phyloP scores from a whole-genome alignment of 2,329 filamentous ascomycete species.

The Monilinia vaccinii-corymbosi region DNA sequence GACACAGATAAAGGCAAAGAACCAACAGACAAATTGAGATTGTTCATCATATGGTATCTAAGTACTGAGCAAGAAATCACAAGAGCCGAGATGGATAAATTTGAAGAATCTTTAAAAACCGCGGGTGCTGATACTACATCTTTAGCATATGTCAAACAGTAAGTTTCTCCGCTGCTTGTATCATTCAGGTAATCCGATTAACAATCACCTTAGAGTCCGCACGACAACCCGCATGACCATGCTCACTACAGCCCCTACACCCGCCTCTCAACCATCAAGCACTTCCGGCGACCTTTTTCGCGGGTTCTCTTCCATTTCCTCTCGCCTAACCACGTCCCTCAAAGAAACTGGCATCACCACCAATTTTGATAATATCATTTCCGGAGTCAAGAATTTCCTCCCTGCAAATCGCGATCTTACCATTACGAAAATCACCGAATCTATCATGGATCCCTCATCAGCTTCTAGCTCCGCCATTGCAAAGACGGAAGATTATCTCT shows the following conservation, averaged over 20 bases:
- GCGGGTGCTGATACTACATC: constrained; percentile 69
- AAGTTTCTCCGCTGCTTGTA: constrained; percentile 30
- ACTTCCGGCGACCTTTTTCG: constrained; percentile 70
- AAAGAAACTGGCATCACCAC: constrained; percentile 78
- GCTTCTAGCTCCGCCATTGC: constrained; percentile 87
- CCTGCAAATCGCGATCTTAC: constrained; percentile 92
- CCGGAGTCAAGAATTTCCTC: constrained; percentile 96
- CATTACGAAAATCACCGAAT: constrained; percentile 95
- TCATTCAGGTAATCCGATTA: constrained; percentile 1
- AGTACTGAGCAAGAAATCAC: constrained; percentile 86
- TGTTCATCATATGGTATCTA: constrained; percentile 96
- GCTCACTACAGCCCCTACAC: constrained; percentile 71
- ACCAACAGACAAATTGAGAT: constrained; percentile 76
- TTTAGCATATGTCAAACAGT: constrained; percentile 80
- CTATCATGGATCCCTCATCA: constrained; percentile 89
- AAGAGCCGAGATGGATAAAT: constrained; percentile 72
- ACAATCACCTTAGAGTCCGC: constrained; percentile 52
- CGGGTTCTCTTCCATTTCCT: constrained; percentile 85
- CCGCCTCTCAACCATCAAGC: constrained; percentile 46
- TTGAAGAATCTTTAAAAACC: constrained; percentile 72
- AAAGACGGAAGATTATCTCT: constrained; percentile 93
- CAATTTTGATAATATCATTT: constrained; percentile 91
- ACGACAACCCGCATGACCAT: constrained; percentile 98
- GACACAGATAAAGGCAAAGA: constrained; percentile 74
- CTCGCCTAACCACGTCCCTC: constrained; percentile 84